Base-by-base conservation (phyloP, 139 green algal genomes). In the Chlamydomonas incerta region DNA sequence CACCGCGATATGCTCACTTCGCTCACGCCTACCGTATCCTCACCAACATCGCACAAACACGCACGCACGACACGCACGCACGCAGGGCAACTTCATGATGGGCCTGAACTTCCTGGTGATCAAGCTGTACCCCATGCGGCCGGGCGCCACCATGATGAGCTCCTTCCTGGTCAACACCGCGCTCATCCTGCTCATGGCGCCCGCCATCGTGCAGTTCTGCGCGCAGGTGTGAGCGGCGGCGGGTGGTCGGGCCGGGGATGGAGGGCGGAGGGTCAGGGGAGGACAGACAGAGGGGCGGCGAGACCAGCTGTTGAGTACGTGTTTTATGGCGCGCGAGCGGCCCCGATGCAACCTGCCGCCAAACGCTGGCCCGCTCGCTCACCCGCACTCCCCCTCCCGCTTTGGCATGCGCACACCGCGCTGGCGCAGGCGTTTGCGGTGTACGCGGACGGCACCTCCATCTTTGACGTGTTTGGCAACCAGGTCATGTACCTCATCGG, bases 81-180 rank as follows among this genome's bases (percentile, higher is more conserved):
- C 60, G 3, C 60, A 66, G 88, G 97, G 97, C 52, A 96, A 96
- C 87, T 97, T 96, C 83, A 95, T 98, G 81, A 85, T 99, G 37
- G 68, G 80, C 37, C 83, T 99, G 47, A 96, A 95, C 87, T 93
- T 99, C 75, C 71, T 98, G 17, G 65, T 99, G 31, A 94, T 98
- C 80, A 93, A 92, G 83, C 89, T 98, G n/a, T 96, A 98, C 90
- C 96, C 96, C 65, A 97, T 98, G 82, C 75, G 88, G 31, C 74
- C 85, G 17, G 95, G 95, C 6, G 96, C 87, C 66, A 99, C 97
- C 17, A 88, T 99, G 68, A 99, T 99, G 97, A 96, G 87, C 90
- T 94, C 90, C 63, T 96, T 99, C 87, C 93, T 99, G 8, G 98
- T 99, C 91, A 99, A 99, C 91, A 92, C 94, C 9, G 97, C 90